These are phyloP conservation scores for Trichoderma sp. DNA, from an alignment of 2,329 filamentous ascomycete genomes.

Conservation along the genomic window DNA sequence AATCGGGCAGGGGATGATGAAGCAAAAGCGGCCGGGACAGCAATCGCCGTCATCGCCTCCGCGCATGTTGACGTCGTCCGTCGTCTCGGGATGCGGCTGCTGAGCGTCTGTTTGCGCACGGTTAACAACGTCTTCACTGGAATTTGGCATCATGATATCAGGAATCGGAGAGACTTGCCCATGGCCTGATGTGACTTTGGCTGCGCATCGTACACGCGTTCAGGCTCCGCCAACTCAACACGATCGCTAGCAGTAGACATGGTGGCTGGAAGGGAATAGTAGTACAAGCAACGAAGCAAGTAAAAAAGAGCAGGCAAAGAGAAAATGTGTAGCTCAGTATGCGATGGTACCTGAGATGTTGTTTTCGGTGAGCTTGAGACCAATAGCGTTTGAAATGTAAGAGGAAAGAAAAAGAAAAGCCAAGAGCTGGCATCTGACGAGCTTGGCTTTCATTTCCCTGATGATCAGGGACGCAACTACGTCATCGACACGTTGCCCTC, in stretches of 20 bases:
- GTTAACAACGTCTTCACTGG: not conserved
- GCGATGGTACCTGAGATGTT: not conserved
- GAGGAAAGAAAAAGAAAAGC: not conserved
- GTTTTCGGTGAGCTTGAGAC: not conserved
- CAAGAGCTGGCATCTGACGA: not conserved
- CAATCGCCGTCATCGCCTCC: slow-evolving; percentile 23
- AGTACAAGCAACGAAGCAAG: not conserved
- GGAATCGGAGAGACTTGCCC: not conserved
- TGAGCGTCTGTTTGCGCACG: slow-evolving; percentile 10
- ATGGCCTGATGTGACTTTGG: slow-evolving; percentile 16
- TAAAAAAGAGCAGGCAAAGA: not conserved
- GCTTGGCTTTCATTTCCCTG: not conserved
- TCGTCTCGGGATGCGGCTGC: slow-evolving; percentile 27
- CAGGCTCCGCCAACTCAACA: not conserved
- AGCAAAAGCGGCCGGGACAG: slow-evolving; percentile 42
- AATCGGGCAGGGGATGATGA: slow-evolving; percentile 41
- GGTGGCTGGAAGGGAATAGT: not conserved
- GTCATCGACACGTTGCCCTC: slow-evolving; percentile 17
- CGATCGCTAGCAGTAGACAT: not conserved
- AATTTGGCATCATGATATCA: not conserved
- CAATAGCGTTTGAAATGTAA: not conserved
- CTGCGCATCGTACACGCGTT: slow-evolving; percentile 1
- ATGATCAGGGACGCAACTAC: slow-evolving; percentile 1
- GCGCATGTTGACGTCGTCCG: slow-evolving; percentile 34
- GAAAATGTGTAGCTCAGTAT: not conserved